Percentiles rank a stretch among this genome's conserved stretches.
Conservation (phyloP, 495 filamentous ascomycete genomes). For the Aspergillus heteromorphus region DNA sequence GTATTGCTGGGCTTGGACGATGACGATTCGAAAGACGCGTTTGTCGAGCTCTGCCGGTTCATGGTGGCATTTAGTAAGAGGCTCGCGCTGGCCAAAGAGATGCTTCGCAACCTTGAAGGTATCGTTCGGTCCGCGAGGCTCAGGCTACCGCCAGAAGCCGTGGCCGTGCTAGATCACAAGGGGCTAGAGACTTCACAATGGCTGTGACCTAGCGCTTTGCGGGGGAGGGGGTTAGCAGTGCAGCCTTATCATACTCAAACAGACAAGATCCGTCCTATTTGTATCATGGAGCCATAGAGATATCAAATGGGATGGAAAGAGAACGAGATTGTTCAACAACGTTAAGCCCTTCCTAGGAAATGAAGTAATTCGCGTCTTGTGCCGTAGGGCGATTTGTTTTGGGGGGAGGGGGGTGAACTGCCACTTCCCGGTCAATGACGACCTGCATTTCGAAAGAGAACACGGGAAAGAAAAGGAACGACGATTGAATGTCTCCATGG, state of each 20-base stretch:
- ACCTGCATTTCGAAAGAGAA: no score
- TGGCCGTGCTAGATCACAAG: conserved; percentile 18
- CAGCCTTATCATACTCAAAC: neutral
- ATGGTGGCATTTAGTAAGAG: conserved; percentile 24
- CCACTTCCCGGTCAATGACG: no score
- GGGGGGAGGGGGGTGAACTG: no score
- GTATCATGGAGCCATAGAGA: neutral
- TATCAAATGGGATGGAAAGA: neutral
- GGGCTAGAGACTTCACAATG: conserved; percentile 10
- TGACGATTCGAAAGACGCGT: conserved; percentile 22
- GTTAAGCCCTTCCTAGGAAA: no score
- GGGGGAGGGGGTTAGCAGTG: neutral
- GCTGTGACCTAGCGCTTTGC: neutral
- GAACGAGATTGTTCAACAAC: neutral
- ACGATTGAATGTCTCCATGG: neutral
- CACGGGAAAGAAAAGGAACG: no score
- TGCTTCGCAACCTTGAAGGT: conserved; percentile 22
- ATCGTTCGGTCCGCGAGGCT: conserved; percentile 14
- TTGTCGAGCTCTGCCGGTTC: conserved; percentile 31
- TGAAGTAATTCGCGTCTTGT: neutral
- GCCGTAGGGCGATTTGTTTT: no score
- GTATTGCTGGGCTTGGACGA: conserved; percentile 20
- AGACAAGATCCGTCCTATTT: no score
- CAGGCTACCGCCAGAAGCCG: conserved; percentile 24
- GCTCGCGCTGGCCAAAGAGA: conserved; percentile 22